Evolutionary conservation across 2,329 filamentous ascomycete genomes (phyloP).

Genomic region (Lanzia echinophila): DNA sequence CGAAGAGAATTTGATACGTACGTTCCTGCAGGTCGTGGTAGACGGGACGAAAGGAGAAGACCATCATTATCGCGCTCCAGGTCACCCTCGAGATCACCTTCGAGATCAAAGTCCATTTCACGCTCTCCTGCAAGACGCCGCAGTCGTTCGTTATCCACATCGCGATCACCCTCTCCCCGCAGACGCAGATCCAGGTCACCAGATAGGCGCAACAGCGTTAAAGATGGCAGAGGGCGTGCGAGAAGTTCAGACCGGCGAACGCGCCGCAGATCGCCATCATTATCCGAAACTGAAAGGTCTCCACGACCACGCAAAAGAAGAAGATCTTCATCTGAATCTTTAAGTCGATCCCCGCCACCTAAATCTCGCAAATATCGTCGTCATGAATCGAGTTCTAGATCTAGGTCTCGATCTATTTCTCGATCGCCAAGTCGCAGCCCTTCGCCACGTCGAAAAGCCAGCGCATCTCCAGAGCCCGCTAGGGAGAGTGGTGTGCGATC

Average conservation of each 20-base stretch:
- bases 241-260: slow-evolving; percentile 29
- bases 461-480: slow-evolving; percentile 19
- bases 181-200: slow-evolving; percentile 27
- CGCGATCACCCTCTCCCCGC: slow-evolving; percentile 28
- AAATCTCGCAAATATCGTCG: slow-evolving; percentile 24
- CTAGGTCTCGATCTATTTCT: slow-evolving; percentile 28
- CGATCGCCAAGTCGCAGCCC: slow-evolving; percentile 23
- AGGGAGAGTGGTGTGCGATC: slow-evolving; percentile 15
- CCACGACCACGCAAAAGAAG: slow-evolving; percentile 27
- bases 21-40: slow-evolving; percentile 26
- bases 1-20: slow-evolving; percentile 29
- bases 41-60: slow-evolving; percentile 28
- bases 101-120: slow-evolving; percentile 25
- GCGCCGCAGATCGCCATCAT: slow-evolving; percentile 24
- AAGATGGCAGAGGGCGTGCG: slow-evolving; percentile 24
- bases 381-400: slow-evolving; percentile 24
- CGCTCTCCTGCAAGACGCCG: slow-evolving; percentile 25
- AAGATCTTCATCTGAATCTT: slow-evolving; percentile 25
- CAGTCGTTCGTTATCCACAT: slow-evolving; percentile 26
- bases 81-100: slow-evolving; percentile 29
- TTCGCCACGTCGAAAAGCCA: slow-evolving; percentile 14
- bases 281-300: slow-evolving; percentile 20
- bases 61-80: slow-evolving; percentile 23
- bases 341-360: slow-evolving; percentile 26
- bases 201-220: slow-evolving; percentile 25